Evolutionary conservation across 2,329 filamentous ascomycete genomes (phyloP).

Genomic region (Pestalotiopsis sp.): DNA sequence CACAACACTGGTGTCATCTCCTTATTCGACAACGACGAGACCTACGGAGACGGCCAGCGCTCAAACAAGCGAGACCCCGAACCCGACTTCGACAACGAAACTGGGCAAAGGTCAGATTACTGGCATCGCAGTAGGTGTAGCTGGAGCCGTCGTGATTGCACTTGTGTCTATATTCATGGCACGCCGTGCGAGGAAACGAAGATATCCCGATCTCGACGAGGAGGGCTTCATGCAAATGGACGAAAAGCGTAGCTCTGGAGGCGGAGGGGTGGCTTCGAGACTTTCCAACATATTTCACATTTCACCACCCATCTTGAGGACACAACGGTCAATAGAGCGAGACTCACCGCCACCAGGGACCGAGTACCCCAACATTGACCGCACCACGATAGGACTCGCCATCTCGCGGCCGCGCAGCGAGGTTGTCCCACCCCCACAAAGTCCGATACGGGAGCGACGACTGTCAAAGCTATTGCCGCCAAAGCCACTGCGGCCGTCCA

Average conservation of each 20-base stretch:
- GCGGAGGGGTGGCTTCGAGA: constrained; percentile 10
- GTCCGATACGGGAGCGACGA: constrained; percentile 32
- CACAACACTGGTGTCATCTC: constrained; percentile 12
- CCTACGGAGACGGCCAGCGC: constrained; percentile 13
- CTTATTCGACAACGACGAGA: constrained; percentile 1
- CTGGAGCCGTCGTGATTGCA: constrained; percentile 50
- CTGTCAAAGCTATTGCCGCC: constrained; percentile 48
- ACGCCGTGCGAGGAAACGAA: constrained; percentile 43
- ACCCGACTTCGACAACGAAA: constrained; percentile 20
- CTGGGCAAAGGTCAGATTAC: constrained; percentile 50
- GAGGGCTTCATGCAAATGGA: constrained; percentile 39
- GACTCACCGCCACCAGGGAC: constrained; percentile 19
- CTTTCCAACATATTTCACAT: constrained; percentile 39
- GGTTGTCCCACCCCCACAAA: constrained; percentile 16
- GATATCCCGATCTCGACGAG: constrained; percentile 36
- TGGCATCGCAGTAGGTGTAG: constrained; percentile 60
- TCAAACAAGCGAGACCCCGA: constrained; percentile 13
- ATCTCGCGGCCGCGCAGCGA: constrained; percentile 40
- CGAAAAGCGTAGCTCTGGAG: constrained; percentile 37
- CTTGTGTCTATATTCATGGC: constrained; percentile 49
- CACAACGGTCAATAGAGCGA: constrained; percentile 27
- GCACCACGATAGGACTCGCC: constrained; percentile 46
- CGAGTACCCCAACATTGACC: constrained; percentile 16
- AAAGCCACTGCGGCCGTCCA: constrained; percentile 32
- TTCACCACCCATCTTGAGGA: constrained; percentile 39